Evolutionary conservation across 2,329 filamentous ascomycete genomes (phyloP).

Genomic region (Trichothecium sympodiale): DNA sequence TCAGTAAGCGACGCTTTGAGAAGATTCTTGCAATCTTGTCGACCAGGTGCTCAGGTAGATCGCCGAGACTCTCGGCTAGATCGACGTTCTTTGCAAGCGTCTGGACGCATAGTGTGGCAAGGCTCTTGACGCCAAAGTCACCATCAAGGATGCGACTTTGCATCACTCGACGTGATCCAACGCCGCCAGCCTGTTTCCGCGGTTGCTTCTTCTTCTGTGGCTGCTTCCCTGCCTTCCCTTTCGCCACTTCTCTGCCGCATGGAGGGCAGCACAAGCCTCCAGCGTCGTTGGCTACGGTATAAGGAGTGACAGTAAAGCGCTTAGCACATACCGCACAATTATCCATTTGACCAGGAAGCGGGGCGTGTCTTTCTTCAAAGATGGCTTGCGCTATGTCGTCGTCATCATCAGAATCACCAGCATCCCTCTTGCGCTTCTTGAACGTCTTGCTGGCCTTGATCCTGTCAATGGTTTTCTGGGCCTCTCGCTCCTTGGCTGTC

Average conservation of each 20-base stretch:
- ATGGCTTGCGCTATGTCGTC: conserved; percentile 39
- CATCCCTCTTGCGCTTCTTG: conserved; percentile 37
- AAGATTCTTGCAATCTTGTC: conserved; percentile 50
- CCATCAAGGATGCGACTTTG: conserved; percentile 83
- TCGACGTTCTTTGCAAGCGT: conserved; percentile 52
- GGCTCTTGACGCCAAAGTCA: conserved; percentile 53
- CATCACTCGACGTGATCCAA: conserved; percentile 58
- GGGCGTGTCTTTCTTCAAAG: conserved; percentile 34
- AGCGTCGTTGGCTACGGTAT: conserved; percentile 70
- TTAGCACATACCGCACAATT: conserved; percentile 81
- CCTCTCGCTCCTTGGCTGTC: conserved; percentile 30
- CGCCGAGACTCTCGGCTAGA: conserved; percentile 50
- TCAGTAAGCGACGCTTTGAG: conserved; percentile 47
- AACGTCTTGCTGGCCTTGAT: conserved; percentile 50
- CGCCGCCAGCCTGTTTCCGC: conserved; percentile 41
- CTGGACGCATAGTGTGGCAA: conserved; percentile 54
- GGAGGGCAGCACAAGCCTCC: conserved; percentile 77
- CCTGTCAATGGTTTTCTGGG: conserved; percentile 45
- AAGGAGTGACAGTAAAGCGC: conserved; percentile 85
- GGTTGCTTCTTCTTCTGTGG: conserved; percentile 19
- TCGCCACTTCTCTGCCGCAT: conserved; percentile 65
- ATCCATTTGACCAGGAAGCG: conserved; percentile 73
- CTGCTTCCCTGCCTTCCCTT: conserved; percentile 38
- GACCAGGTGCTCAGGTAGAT: conserved; percentile 41
- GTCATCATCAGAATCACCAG: conserved; percentile 29